phyloP scores from a whole-genome alignment of 257 asterid genomes.

The Cinchona pubescens region DNA sequence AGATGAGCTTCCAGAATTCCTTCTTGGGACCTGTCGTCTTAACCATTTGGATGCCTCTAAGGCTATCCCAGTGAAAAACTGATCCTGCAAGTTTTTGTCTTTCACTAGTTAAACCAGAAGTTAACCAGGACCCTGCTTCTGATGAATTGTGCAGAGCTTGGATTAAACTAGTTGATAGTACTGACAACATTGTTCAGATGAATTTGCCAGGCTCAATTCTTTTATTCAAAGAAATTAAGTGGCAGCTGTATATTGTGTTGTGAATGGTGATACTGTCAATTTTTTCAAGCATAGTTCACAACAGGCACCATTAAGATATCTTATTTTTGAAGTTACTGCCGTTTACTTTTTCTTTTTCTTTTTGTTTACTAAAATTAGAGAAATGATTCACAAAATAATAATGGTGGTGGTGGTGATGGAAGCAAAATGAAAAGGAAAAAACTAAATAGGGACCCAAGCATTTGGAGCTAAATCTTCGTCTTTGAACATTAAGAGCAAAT shows the following conservation, averaged over 20 bases:
- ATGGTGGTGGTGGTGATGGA: no score
- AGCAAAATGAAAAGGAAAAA: no score
- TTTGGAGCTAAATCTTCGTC: no score
- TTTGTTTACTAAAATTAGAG: no score
- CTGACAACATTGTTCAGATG: constrained; percentile 9
- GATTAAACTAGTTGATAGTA: not conserved
- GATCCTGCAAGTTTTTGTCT: constrained; percentile 1
- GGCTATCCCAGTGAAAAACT: constrained; percentile 41
- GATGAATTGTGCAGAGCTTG: not conserved
- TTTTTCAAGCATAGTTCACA: not conserved
- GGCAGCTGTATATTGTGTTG: constrained; percentile 2
- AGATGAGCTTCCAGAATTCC: constrained; percentile 82
- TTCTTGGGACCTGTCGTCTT: constrained; percentile 82
- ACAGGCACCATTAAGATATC: not conserved
- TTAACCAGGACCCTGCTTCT: not conserved
- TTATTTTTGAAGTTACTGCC: not conserved
- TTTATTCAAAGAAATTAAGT: constrained; percentile 17
- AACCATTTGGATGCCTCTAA: constrained; percentile 74
- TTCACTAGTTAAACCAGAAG: not conserved
- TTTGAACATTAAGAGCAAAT: no score
- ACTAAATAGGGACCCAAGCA: no score
- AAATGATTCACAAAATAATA: no score
- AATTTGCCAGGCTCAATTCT: constrained; percentile 18
- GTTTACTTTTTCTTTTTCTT: no score
- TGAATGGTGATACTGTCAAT: not conserved